Conservation (phyloP, 164 flowering plant species). For the Umbilicus rupestris region DNA sequence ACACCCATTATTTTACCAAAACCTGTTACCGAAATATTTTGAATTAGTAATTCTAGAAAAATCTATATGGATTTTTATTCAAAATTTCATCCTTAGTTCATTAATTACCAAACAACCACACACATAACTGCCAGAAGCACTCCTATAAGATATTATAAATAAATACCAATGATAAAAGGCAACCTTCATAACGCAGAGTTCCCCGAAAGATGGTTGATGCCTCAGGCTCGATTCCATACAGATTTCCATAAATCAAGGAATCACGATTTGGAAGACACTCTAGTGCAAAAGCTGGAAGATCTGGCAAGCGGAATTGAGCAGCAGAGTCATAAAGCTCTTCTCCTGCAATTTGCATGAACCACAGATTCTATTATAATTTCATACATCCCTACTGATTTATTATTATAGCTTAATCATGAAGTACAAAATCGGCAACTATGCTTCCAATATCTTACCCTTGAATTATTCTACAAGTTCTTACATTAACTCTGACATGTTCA, state of each 20-base stretch:
- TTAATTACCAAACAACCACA: background rate
- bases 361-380: background rate
- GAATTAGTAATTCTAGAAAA: background rate
- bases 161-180: background rate
- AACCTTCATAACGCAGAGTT: constrained; percentile 94
- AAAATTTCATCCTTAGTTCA: background rate
- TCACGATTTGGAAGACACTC: constrained; percentile 93
- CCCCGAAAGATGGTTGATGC: constrained; percentile 93
- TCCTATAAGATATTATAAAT: no score
- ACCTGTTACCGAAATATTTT: constrained; percentile 27
- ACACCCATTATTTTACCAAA: constrained; percentile 78
- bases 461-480: background rate
- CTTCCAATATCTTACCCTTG: background rate
- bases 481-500: background rate
- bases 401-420: background rate
- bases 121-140: no score
- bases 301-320: constrained; percentile 46
- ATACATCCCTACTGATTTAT: background rate
- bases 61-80: background rate
- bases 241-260: constrained; percentile 74
- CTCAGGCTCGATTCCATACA: constrained; percentile 71
- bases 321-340: constrained; percentile 78
- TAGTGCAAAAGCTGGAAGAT: constrained; percentile 92
- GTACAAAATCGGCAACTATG: background rate
- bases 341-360: constrained; percentile 36